A percentile compares a stretch with the other conserved stretches of the same genome.
Conservation (phyloP, 495 filamentous ascomycete genomes). For the Xylaria telfairii region DNA sequence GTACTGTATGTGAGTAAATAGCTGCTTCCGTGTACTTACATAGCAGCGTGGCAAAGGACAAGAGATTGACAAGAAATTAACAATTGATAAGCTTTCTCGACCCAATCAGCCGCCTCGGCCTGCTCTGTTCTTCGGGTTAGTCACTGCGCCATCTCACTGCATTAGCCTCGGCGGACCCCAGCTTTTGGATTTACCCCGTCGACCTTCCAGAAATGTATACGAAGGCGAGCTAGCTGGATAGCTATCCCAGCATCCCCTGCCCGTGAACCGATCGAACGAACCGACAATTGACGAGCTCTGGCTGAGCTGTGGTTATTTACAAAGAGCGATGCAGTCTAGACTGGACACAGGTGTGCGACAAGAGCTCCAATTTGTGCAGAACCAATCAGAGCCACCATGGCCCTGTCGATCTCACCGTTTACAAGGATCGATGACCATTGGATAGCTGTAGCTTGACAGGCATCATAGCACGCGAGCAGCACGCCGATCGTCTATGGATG, state of each 20-base stretch:
- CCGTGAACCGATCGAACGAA: neutral
- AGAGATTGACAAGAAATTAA: conserved; percentile 11
- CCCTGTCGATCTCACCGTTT: conserved; percentile 11
- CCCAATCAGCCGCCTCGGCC: conserved; percentile 10
- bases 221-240: neutral
- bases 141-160: neutral
- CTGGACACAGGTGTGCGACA: neutral
- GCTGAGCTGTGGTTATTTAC: neutral
- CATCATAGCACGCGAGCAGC: conserved; percentile 21
- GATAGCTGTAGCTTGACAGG: conserved; percentile 2
- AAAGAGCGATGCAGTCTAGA: neutral
- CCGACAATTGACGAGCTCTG: conserved; percentile 17
- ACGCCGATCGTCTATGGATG: conserved; percentile 10
- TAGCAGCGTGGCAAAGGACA: neutral
- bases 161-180: conserved; percentile 16
- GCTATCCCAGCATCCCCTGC: conserved; percentile 12
- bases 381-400: neutral
- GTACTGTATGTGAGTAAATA: neutral
- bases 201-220: conserved; percentile 16
- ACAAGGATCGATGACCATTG: neutral
- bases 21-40: neutral
- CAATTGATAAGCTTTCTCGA: conserved; percentile 18
- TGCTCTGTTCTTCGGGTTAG: neutral
- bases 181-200: conserved; percentile 16
- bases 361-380: neutral